Evolutionary conservation across 2,329 filamentous ascomycete genomes (phyloP), one percentile per base, ranked within the genome.

Genomic region (Aspergillus glaucus): DNA sequence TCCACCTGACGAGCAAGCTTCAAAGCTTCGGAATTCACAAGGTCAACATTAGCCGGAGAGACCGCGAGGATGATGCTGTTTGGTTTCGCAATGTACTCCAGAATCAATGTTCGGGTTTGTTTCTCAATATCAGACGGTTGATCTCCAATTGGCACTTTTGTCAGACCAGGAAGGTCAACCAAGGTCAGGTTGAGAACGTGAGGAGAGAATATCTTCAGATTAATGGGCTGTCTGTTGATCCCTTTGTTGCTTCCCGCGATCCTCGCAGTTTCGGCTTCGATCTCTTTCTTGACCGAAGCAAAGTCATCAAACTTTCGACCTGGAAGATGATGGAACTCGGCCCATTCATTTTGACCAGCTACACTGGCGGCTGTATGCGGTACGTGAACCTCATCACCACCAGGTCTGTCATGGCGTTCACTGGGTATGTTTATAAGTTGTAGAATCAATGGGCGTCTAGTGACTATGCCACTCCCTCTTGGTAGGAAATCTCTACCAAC

Each of bases 41-140:
- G 85, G 66, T 98, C 93, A 63, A 97, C 92, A 63, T 98, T 98
- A 46, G 93, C 93, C 15, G 93, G 92, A 10, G 93, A 97, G 21
- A 98, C 93, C 28, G 93, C 93, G 46, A 98, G 81, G 56, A 98
- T 85, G 63, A 98, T 95, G 72, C 92, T 96, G 79, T 98, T 98
- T 12, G 93, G 92, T 74, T 98, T 98, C 50, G 91, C 91, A 64
- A 97, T 98, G 67, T 96, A 98, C 75, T 98, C 93, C 48, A 91
- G 87, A 62, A 98, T 97, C 61, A 98, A 81, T 58, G 89, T 95
- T 56, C 92, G 83, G 28, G 93, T 98, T 74, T 98, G 93, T 72
- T 96, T 97, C 77, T 98, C 93, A 64, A 98, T 98, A 65, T 98
- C 93, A 62, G 87, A 85, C 6, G 93, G 93, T 68, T 98, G 93